A percentile compares a stretch with the other conserved stretches of the same genome.
These are phyloP conservation scores for Septoria linicola DNA, from an alignment of 2,329 filamentous ascomycete genomes.

Conservation along the genomic window DNA sequence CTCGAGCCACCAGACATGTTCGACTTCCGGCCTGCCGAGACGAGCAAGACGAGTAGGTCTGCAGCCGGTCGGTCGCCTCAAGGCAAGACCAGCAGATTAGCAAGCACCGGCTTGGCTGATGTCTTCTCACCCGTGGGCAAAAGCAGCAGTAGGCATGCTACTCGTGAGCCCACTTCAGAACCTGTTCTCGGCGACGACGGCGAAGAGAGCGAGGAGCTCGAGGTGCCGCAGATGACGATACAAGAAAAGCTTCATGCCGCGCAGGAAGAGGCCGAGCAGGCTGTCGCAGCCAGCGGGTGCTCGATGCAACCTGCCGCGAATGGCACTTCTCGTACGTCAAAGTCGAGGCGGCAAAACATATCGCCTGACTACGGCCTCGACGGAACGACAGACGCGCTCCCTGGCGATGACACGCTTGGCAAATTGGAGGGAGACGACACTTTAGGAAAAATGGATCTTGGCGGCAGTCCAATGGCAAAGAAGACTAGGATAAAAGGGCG, in stretches of 20 bases:
- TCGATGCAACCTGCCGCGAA: too few relatives aligned
- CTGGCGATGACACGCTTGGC: conserved; percentile 25
- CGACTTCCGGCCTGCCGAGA: conserved; percentile 34
- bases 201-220: conserved; percentile 36
- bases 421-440: conserved; percentile 26
- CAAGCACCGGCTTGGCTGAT: neutral
- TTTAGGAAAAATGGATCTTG: conserved; percentile 40
- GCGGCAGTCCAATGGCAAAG: conserved; percentile 40
- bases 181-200: conserved; percentile 30
- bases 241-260: conserved; percentile 49
- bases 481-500: conserved; percentile 55
- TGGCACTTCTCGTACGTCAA: too few relatives aligned
- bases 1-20: conserved; percentile 40
- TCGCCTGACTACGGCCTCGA: conserved; percentile 26
- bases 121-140: conserved; percentile 8
- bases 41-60: neutral
- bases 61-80: conserved; percentile 1
- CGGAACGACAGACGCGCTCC: conserved; percentile 28
- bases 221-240: conserved; percentile 40
- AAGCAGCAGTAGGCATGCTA: conserved; percentile 16
- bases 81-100: neutral
- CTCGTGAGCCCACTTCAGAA: conserved; percentile 1
- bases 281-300: conserved; percentile 32
- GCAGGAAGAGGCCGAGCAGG: conserved; percentile 47
- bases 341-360: conserved; percentile 7